Evolutionary conservation across 768 basidiomycete species (phyloP).

Genomic region (Fomitopsis serialis): DNA sequence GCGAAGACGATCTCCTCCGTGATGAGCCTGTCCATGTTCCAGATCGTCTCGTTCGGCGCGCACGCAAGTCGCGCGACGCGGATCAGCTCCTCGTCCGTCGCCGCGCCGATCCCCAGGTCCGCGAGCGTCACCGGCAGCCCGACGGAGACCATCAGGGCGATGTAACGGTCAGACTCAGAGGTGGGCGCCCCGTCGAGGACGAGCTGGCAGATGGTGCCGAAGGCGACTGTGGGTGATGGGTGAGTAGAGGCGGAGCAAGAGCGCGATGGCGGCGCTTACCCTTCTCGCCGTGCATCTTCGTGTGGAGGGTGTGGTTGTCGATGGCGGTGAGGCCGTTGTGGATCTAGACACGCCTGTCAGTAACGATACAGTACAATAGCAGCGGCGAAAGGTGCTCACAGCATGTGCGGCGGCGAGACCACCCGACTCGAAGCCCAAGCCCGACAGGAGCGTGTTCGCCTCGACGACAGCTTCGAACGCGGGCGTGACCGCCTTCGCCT

Average conservation of each 20-base stretch:
- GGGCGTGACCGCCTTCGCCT: slow-evolving; percentile 22
- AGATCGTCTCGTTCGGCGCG: slow-evolving; percentile 24
- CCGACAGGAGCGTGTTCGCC: slow-evolving; percentile 26
- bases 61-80: slow-evolving; percentile 22
- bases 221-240: slow-evolving; percentile 17
- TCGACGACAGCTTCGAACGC: slow-evolving; percentile 28
- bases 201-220: slow-evolving; percentile 26
- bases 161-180: slow-evolving; percentile 23
- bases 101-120: slow-evolving; percentile 23
- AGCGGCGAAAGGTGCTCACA: slow-evolving; percentile 11
- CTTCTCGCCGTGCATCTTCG: slow-evolving; percentile 26
- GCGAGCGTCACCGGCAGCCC: slow-evolving; percentile 24
- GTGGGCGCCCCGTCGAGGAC: slow-evolving; percentile 19
- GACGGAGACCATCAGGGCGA: slow-evolving; percentile 25
- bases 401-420: slow-evolving; percentile 27
- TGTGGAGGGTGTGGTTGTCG: slow-evolving; percentile 18
- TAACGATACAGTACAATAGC: too few species aligned
- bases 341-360: slow-evolving; percentile 13
- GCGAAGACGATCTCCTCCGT: slow-evolving; percentile 22
- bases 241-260: background rate
- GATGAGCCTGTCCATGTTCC: slow-evolving; percentile 25
- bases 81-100: slow-evolving; percentile 22
- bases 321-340: slow-evolving; percentile 28
- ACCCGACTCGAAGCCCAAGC: slow-evolving; percentile 27
- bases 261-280: slow-evolving; percentile 4